phyloP scores from a whole-genome alignment of 2,329 filamentous ascomycete species.

The Septoria linicola region DNA sequence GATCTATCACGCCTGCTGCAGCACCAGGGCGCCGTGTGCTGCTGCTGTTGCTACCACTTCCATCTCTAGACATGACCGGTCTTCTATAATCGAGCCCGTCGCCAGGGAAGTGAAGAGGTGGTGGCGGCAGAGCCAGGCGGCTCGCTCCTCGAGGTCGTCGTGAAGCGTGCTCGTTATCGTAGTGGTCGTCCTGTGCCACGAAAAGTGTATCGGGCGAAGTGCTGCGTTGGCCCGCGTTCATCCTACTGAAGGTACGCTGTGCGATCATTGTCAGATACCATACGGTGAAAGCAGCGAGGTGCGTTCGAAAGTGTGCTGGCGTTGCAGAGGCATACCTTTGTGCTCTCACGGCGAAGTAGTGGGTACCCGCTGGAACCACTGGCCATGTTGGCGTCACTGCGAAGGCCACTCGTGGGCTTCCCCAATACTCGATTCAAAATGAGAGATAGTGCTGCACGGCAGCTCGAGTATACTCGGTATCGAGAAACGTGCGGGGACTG shows the following conservation, averaged over 20 bases:
- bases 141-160: constrained; percentile 28
- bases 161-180: constrained; percentile 36
- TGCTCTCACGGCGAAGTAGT: constrained; percentile 19
- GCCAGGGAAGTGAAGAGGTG: constrained; percentile 42
- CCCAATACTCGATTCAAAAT: not conserved
- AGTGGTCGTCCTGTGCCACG: constrained; percentile 32
- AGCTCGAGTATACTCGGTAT: constrained; percentile 3
- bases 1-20: constrained; percentile 37
- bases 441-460: not conserved
- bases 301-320: not conserved
- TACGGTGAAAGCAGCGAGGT: not conserved
- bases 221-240: constrained; percentile 21
- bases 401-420: not conserved
- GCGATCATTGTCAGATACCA: constrained; percentile 14
- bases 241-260: constrained; percentile 26
- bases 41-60: constrained; percentile 2
- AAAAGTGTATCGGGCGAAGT: constrained; percentile 31
- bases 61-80: constrained; percentile 39
- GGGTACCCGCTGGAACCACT: constrained; percentile 10
- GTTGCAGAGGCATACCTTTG: constrained; percentile 13
- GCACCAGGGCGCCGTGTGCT: not conserved
- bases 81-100: constrained; percentile 57
- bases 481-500: not conserved
- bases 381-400: constrained; percentile 16
- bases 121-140: constrained; percentile 31